phyloP scores from a whole-genome alignment of 2,329 filamentous ascomycete species.

The Emergomyces pasteurianus region DNA sequence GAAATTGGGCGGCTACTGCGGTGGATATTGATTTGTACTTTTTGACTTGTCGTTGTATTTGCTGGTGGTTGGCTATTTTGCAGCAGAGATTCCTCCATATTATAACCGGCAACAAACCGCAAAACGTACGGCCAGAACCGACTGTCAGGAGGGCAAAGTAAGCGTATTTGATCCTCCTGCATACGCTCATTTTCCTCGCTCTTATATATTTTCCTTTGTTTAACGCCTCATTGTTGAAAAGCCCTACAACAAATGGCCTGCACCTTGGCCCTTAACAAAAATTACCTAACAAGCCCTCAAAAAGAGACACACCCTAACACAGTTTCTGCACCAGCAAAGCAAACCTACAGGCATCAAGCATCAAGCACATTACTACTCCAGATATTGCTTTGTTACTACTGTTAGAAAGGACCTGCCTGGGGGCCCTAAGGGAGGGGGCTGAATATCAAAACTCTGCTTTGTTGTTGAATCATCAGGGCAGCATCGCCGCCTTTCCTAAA shows the following conservation, averaged over 20 bases:
- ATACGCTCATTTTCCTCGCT: not conserved
- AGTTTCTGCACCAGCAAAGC: not conserved
- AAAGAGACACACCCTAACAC: not conserved
- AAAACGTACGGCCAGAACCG: not conserved
- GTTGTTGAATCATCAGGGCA: not conserved
- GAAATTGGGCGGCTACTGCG: not conserved
- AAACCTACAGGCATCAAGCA: not conserved
- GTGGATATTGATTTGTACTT: constrained; percentile 4
- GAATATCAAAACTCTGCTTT: constrained; percentile 1
- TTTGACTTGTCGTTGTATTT: constrained; percentile 4
- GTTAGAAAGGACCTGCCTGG: not conserved
- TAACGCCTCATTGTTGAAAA: constrained; percentile 1
- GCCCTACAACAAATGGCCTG: not conserved
- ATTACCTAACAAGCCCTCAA: not conserved
- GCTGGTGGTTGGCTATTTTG: not conserved
- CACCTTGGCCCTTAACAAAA: not conserved
- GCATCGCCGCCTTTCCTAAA: not conserved
- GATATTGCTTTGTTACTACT: not conserved
- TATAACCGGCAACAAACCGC: not conserved
- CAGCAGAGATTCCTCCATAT: not conserved
- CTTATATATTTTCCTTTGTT: not conserved
- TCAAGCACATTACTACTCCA: not conserved
- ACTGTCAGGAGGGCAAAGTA: constrained; percentile 3
- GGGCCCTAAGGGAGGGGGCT: not conserved
- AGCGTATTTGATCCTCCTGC: constrained; percentile 1